These are phyloP conservation scores for Hypoxylon cercidicola DNA, from an alignment of 495 filamentous ascomycete species.

Conservation along the genomic window DNA sequence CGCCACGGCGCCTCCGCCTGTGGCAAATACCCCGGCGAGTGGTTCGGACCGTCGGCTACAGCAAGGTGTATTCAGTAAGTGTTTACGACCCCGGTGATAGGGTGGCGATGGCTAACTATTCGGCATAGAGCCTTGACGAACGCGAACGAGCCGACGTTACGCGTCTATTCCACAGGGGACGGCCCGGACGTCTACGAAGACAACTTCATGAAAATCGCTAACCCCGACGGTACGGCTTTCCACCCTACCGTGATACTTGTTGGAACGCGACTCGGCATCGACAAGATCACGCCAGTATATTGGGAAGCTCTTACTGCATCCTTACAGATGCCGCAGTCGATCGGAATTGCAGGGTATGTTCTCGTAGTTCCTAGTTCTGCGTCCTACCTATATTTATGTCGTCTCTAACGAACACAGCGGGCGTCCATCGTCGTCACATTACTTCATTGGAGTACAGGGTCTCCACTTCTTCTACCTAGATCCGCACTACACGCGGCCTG, in stretches of 20 bases:
- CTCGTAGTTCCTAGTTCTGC: conserved; percentile 1
- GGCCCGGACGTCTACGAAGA: conserved; percentile 93
- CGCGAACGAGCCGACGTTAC: conserved; percentile 66
- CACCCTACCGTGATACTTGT: conserved; percentile 89
- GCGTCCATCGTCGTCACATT: conserved; percentile 93
- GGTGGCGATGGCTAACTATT: conserved; percentile 2
- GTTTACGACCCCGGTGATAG: background rate
- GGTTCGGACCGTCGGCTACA: conserved; percentile 99
- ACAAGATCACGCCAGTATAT: conserved; percentile 91
- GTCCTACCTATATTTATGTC: background rate
- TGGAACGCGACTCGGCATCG: conserved; percentile 89
- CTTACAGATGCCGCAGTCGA: conserved; percentile 85
- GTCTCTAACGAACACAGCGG: conserved; percentile 65
- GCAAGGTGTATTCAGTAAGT: conserved; percentile 94
- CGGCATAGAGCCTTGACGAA: conserved; percentile 74
- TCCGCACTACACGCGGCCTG: conserved; percentile 81
- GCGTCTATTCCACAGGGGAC: conserved; percentile 90
- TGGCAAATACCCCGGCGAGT: conserved; percentile 94
- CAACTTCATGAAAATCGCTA: conserved; percentile 78
- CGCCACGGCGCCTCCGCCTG: conserved; percentile 86
- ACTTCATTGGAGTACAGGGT: conserved; percentile 95
- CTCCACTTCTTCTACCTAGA: conserved; percentile 94
- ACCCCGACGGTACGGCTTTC: conserved; percentile 69
- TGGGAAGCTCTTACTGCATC: conserved; percentile 86
- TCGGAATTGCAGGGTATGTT: conserved; percentile 93